Base-by-base conservation (phyloP, 805 yeast species). In the Osmozyma mogii region DNA sequence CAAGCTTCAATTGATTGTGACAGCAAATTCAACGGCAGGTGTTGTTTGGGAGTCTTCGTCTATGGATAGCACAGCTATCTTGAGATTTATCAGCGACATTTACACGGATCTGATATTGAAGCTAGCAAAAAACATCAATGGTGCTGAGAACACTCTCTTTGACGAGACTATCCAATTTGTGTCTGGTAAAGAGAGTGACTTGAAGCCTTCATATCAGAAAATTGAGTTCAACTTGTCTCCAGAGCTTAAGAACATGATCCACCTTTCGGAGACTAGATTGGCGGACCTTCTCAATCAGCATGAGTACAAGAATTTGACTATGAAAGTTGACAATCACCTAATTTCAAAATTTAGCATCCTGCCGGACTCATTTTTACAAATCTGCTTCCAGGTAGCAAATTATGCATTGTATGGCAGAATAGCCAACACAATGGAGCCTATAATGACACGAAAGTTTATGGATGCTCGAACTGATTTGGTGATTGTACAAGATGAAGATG, bases 401-500 rank as follows among this genome's bases (percentile, higher is more conserved):
- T 72, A 69, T 46, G 72, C 78, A 0, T 50, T 73, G 25, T 73
- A 73, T 38, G 79, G 79, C 2, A 64, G 59, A 34, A 43, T 68
- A 33, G 61, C 56, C 12, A 62, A 63, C 40, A 60, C 67, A 3
- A 64, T 77, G 28, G 75, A 74, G 32, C 78, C 78, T 3, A 68
- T 73, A 16, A 75, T 87, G 4, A 81, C 88, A 1, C 61, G 94
- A 36, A 65, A 65, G 35, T 82, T 79, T 52, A 64, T 63, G 36
- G 77, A 77, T 47, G 67, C 87, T 4, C 67, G 94, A 42, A 78
- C 87, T 0, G 84, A 80, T 37, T 65, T 80, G 14, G 62, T 80
- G 24, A 72, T 82, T 15, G 62, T 80, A 23, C 89, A 80, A 44
- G 72, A 68, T 40, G 77, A 72, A 12, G 39, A 53, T 15, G 54